A percentile compares a stretch with the other conserved stretches of the same genome.
Evolutionary conservation across 371 early-diverging fungal species (phyloP).

Genomic region (Dichotomocladium elegans): DNA sequence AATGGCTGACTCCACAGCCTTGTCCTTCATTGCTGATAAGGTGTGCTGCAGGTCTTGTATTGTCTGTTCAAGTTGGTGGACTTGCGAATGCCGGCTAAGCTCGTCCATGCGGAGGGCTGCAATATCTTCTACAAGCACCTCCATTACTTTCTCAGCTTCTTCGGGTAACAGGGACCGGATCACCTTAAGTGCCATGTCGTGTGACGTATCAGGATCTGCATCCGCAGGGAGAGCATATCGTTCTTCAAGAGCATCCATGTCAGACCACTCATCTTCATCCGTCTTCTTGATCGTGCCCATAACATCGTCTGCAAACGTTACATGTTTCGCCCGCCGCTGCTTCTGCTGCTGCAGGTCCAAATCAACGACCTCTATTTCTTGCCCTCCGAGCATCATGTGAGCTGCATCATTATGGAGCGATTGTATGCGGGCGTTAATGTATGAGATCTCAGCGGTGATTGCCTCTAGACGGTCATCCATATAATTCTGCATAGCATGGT

Average conservation of each 20-base stretch:
- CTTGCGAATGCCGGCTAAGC: conserved; percentile 54
- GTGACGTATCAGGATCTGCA: conserved; percentile 54
- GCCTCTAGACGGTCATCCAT: conserved; percentile 84
- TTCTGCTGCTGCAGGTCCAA: neutral
- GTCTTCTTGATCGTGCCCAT: conserved; percentile 33
- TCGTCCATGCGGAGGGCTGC: conserved; percentile 63
- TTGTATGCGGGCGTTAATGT: conserved; percentile 65
- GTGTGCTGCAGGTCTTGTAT: conserved; percentile 68
- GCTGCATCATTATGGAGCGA: conserved; percentile 67
- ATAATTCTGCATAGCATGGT: conserved; percentile 54
- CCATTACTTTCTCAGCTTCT: conserved; percentile 70
- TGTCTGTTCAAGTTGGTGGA: conserved; percentile 63
- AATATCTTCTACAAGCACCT: conserved; percentile 76
- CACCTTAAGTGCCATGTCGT: conserved; percentile 59
- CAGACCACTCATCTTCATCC: conserved; percentile 36
- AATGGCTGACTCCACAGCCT: conserved; percentile 65
- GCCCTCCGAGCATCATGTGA: conserved; percentile 44
- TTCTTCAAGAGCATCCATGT: conserved; percentile 52
- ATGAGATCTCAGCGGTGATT: conserved; percentile 78
- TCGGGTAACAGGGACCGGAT: conserved; percentile 59
- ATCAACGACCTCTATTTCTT: conserved; percentile 14
- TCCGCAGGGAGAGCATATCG: conserved; percentile 47
- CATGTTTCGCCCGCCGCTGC: conserved; percentile 12
- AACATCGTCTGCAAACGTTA: conserved; percentile 40
- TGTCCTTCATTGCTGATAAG: conserved; percentile 71